Conservation (phyloP, 768 basidiomycete species). For the Suillus variegatus region DNA sequence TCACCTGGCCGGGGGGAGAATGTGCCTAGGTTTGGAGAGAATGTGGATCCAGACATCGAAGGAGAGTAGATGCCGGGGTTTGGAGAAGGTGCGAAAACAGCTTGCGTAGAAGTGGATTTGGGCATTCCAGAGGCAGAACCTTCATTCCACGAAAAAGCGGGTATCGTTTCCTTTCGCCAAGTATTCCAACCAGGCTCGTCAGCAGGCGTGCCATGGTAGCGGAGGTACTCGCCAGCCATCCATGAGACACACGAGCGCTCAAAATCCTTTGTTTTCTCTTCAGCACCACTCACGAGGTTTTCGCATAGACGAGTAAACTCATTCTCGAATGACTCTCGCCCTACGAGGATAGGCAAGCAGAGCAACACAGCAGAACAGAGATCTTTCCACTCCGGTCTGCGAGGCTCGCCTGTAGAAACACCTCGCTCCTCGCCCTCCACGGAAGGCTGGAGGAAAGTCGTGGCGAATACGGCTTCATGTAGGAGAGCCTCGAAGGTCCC, state of each 20-base stretch:
- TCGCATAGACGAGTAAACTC: constrained; percentile 70
- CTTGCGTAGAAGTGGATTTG: constrained; percentile 52
- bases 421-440: constrained; percentile 13
- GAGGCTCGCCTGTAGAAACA: constrained; percentile 11
- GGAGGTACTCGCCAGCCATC: constrained; percentile 67
- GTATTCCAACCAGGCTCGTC: constrained; percentile 58
- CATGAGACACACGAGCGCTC: constrained; percentile 54
- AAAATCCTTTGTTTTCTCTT: constrained; percentile 37
- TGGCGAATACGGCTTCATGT: constrained; percentile 81
- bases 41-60: constrained; percentile 10
- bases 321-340: constrained; percentile 58
- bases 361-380: constrained; percentile 65
- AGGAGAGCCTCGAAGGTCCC: constrained; percentile 79
- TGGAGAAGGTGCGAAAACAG: constrained; percentile 53
- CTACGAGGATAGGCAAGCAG: constrained; percentile 58
- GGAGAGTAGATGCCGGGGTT: constrained; percentile 33
- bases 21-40: constrained; percentile 47
- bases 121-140: constrained; percentile 37
- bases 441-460: constrained; percentile 48
- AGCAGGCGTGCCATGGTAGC: constrained; percentile 54
- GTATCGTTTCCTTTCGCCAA: constrained; percentile 55
- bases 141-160: constrained; percentile 34
- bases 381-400: constrained; percentile 49
- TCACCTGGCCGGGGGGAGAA: constrained; percentile 58
- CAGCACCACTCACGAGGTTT: constrained; percentile 61